phyloP scores from a whole-genome alignment of 768 basidiomycete genomes.

The Lyophyllum decastes region DNA sequence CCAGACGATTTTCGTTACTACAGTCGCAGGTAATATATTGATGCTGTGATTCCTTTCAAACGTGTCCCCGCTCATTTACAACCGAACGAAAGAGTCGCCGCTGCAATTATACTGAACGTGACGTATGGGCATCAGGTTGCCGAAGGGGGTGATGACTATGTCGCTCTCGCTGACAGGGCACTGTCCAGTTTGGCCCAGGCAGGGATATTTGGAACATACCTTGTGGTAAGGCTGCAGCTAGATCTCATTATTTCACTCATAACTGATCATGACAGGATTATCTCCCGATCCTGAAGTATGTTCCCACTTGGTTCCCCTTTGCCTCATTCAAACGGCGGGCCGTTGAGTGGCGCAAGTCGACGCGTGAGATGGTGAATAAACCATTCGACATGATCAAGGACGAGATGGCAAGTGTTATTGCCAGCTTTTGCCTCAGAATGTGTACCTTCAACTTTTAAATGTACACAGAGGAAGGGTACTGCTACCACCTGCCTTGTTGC shows the following conservation, averaged over 20 bases:
- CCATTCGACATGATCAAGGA: slow-evolving; percentile 42
- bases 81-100: slow-evolving; percentile 27
- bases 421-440: background rate
- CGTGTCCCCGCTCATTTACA: background rate
- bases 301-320: slow-evolving; percentile 44
- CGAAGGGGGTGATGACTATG: slow-evolving; percentile 38
- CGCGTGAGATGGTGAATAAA: slow-evolving; percentile 36
- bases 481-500: slow-evolving; percentile 35
- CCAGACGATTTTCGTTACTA: slow-evolving; percentile 38
- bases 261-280: slow-evolving; percentile 25
- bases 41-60: background rate
- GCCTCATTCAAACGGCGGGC: slow-evolving; percentile 42
- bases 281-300: slow-evolving; percentile 35
- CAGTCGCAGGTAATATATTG: slow-evolving; percentile 30
- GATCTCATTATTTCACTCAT: background rate
- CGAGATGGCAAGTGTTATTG: slow-evolving; percentile 27
- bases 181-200: slow-evolving; percentile 34
- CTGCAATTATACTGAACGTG: slow-evolving; percentile 41
- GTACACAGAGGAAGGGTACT: slow-evolving; percentile 25
- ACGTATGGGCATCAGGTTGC: slow-evolving; percentile 40
- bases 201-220: slow-evolving; percentile 43
- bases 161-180: slow-evolving; percentile 40
- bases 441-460: background rate
- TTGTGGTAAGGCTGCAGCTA: slow-evolving; percentile 26
- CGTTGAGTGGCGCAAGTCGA: slow-evolving; percentile 30